A percentile compares a stretch with the other conserved stretches of the same genome.
Conservation (phyloP, 306 rosid genomes). For the Cucumis cinereus region DNA sequence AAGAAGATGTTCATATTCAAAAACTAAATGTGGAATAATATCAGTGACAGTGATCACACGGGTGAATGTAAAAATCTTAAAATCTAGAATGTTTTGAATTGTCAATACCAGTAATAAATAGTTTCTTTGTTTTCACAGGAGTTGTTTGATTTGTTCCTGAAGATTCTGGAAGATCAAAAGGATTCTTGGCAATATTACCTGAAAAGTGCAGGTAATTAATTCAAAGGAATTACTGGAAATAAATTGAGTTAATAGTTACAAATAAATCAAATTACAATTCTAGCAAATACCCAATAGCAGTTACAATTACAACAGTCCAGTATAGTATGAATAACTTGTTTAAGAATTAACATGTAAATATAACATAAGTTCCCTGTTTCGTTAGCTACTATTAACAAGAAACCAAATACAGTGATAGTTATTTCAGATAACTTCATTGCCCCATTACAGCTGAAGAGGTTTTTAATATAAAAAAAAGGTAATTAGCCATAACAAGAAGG, state of each 20-base stretch:
- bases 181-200: constrained; percentile 16
- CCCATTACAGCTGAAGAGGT: not conserved
- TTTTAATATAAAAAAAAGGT: not conserved
- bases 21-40: not conserved
- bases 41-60: not conserved
- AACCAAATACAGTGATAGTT: not conserved
- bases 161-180: constrained; percentile 15
- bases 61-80: not conserved
- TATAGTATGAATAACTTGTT: not conserved
- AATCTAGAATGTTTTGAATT: not conserved
- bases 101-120: constrained; percentile 36
- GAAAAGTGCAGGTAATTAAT: constrained; percentile 4
- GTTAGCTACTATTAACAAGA: not conserved
- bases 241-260: not conserved
- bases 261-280: not conserved
- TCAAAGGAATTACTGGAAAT: not conserved
- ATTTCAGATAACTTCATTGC: not conserved
- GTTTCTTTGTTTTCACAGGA: constrained; percentile 35
- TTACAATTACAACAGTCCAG: not conserved
- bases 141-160: constrained; percentile 19
- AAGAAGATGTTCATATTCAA: not conserved
- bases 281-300: not conserved
- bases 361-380: not conserved
- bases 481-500: not conserved
- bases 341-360: not conserved